Evolutionary conservation across 2,329 filamentous ascomycete genomes (phyloP), one percentile per base, ranked within the genome.

Genomic region (Diaporthe australafricana): DNA sequence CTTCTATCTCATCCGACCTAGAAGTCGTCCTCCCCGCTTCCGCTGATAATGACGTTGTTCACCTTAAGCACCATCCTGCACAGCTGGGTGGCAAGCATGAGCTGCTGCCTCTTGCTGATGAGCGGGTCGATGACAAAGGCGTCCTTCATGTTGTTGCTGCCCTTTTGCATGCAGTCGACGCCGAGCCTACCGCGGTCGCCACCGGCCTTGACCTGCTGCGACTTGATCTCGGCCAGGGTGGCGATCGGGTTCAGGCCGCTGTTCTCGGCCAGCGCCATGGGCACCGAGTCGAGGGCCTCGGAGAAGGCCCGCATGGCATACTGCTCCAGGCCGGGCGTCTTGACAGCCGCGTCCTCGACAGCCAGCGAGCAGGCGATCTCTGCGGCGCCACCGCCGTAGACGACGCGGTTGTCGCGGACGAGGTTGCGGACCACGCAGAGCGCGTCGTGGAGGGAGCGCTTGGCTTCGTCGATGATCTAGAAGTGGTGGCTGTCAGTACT

Each of bases 301-400:
- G 96, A 90, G 81, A 99, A 99, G 30, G 96, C 96, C 74, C 96
- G 94, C 96, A 99, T 99, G 76, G 96, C 95, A 83, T 99, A 99
- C 84, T 99, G 96, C 85, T 98, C 96, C 48, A 99, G 90, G n/a
- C 96, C 96, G 30, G 95, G 94, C 67, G 94, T 98, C 91, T 97
- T 94, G 79, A 95, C 92, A 53, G 96, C 96, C 32, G 94, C 96
- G 78, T 98, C 95, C 83, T 98, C 96, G 56, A 99, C 96, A 3
- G 96, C 96, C 70, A 99, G 86, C 27, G 95, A 97, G 87, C 97
- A 99, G 74, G 97, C 95, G 81, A 99, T 97, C 83, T 99, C 96
- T 60, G 96, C 96, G 38, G 96, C 94, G 83, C 97, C 96, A 78
- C 96, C 96, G 76, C 96, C 96, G 80, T 99, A 99, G 12, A 99